These are phyloP conservation scores for Aspergillus steynii DNA, from an alignment of 495 filamentous ascomycete genomes.

Conservation along the genomic window DNA sequence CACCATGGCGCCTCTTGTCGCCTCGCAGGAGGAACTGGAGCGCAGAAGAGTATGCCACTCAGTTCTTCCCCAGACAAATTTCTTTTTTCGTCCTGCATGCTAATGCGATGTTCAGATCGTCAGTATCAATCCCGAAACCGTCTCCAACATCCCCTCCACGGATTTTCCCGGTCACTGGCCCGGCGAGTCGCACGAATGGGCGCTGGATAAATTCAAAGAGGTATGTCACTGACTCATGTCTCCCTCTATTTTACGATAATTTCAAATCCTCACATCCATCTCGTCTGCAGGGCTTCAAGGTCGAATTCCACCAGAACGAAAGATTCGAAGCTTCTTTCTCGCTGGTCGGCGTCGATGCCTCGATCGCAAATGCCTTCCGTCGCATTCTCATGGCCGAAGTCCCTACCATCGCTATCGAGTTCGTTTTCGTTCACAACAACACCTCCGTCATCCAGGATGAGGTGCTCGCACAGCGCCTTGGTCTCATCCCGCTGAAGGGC, in stretches of 20 bases:
- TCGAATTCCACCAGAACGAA: slow-evolving; percentile 82
- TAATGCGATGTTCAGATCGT: slow-evolving; percentile 64
- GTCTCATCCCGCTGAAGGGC: slow-evolving; percentile 85
- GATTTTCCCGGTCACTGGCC: slow-evolving; percentile 91
- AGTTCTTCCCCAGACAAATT: not conserved
- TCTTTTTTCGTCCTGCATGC: slow-evolving; percentile 7
- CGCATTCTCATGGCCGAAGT: slow-evolving; percentile 96
- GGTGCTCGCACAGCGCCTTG: slow-evolving; percentile 84
- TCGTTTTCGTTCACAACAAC: slow-evolving; percentile 88
- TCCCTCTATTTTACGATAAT: not conserved
- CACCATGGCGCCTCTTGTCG: slow-evolving; percentile 49
- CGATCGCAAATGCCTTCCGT: slow-evolving; percentile 96
- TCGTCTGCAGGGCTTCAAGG: slow-evolving; percentile 55
- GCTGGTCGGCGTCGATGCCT: slow-evolving; percentile 85
- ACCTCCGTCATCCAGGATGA: slow-evolving; percentile 98
- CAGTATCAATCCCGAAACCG: slow-evolving; percentile 81
- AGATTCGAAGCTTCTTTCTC: slow-evolving; percentile 80
- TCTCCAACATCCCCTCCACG: slow-evolving; percentile 82
- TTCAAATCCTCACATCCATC: slow-evolving; percentile 15
- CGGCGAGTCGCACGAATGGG: slow-evolving; percentile 87
- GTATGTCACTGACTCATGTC: slow-evolving; percentile 29
- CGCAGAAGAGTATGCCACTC: slow-evolving; percentile 45
- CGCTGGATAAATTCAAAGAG: slow-evolving; percentile 68
- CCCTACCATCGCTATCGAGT: slow-evolving; percentile 89
- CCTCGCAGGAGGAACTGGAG: slow-evolving; percentile 51